These are phyloP conservation scores for Sarcomyxa edulis DNA, from an alignment of 768 basidiomycete genomes.

Conservation along the genomic window DNA sequence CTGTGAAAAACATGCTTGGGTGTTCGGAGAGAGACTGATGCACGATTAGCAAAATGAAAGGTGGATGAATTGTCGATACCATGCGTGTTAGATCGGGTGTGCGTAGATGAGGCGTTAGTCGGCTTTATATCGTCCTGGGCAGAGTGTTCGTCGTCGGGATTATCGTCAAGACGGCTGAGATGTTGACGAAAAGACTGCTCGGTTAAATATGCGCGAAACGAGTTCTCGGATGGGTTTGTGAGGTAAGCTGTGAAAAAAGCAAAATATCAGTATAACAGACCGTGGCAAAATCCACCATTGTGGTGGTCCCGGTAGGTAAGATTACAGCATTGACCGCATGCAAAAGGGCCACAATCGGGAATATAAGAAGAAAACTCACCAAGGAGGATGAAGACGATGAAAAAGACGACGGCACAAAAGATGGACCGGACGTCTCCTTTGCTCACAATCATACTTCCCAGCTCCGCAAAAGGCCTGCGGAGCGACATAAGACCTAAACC, in stretches of 20 bases:
- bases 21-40: constrained; percentile 88
- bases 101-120: constrained; percentile 21
- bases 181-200: constrained; percentile 96
- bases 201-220: constrained; percentile 94
- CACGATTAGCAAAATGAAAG: constrained; percentile 89
- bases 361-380: constrained; percentile 46
- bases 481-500: constrained; percentile 57
- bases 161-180: constrained; percentile 77
- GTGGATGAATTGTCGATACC: constrained; percentile 38
- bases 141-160: constrained; percentile 46
- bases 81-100: constrained; percentile 21
- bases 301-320: too few species aligned
- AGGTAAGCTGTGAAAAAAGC: constrained; percentile 65
- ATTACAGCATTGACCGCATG: neutral
- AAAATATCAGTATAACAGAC: constrained; percentile 8
- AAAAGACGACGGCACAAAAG: constrained; percentile 63
- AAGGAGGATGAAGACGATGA: constrained; percentile 64
- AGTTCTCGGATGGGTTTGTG: constrained; percentile 90
- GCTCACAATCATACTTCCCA: constrained; percentile 43
- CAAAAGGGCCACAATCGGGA: too few species aligned
- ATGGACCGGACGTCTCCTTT: constrained; percentile 67
- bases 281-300: too few species aligned
- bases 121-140: constrained; percentile 16
- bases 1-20: constrained; percentile 84
- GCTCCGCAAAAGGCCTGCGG: constrained; percentile 47